These are phyloP conservation scores for Triangularia setosa DNA, from an alignment of 2,329 filamentous ascomycete species.

Conservation along the genomic window DNA sequence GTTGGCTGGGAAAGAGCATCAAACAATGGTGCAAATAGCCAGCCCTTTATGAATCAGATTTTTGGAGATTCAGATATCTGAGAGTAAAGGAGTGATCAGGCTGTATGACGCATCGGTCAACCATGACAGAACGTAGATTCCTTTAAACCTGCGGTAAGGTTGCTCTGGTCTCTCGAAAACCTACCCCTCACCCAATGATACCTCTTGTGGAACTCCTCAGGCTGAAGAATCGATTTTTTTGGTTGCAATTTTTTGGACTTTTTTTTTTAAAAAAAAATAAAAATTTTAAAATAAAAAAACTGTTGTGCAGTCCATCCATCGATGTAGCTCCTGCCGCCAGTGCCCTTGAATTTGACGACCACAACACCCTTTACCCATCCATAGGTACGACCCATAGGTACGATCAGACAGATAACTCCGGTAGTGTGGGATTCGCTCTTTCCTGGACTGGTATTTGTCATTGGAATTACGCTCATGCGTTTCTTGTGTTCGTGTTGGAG, in stretches of 20 bases:
- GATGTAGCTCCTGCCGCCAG: background rate
- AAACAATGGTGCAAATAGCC: background rate
- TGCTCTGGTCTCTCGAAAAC: background rate
- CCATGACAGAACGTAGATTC: background rate
- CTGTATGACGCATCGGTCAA: background rate
- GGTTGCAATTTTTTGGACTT: background rate
- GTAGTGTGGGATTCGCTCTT: no score
- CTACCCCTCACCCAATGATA: background rate
- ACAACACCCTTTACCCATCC: no score
- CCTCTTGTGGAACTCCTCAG: background rate
- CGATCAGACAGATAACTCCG: no score
- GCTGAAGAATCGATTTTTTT: background rate
- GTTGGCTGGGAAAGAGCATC: background rate
- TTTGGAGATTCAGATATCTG: background rate
- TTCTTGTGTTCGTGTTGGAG: no score
- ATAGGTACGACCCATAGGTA: no score
- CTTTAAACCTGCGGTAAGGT: background rate
- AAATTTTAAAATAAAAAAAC: no score
- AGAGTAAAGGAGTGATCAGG: background rate
- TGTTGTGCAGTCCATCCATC: background rate
- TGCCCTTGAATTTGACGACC: background rate
- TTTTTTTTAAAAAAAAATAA: no score
- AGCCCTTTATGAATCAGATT: background rate
- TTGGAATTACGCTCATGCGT: no score
- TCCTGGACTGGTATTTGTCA: no score